These are phyloP conservation scores for Phylloporus sp. DNA, from an alignment of 1,284 basidiomycete genomes.

Conservation along the genomic window DNA sequence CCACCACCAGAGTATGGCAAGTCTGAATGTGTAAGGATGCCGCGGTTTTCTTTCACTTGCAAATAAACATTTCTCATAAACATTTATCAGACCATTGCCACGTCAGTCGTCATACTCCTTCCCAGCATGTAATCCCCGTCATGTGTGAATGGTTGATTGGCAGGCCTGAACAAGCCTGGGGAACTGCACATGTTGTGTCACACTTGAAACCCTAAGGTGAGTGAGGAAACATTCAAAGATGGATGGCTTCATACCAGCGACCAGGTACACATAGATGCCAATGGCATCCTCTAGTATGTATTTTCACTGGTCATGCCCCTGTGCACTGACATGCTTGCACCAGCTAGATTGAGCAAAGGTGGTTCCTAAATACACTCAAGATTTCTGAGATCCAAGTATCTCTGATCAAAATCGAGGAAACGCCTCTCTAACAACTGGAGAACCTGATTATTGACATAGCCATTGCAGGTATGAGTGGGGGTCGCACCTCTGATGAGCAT, in stretches of 20 bases:
- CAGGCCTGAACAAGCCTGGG: conserved; percentile 65
- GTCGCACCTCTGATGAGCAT: conserved; percentile 71
- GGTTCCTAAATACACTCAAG: conserved; percentile 74
- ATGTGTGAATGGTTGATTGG: conserved; percentile 63
- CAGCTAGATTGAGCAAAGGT: conserved; percentile 83
- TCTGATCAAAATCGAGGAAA: conserved; percentile 75
- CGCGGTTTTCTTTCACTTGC: neutral
- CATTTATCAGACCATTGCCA: conserved; percentile 60
- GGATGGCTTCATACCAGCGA: conserved; percentile 82
- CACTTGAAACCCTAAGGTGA: conserved; percentile 69
- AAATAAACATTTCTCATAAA: conserved; percentile 5
- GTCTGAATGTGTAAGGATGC: conserved; percentile 69
- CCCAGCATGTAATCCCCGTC: too few relatives aligned
- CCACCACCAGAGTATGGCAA: conserved; percentile 69
- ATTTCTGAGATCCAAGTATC: conserved; percentile 79
- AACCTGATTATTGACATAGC: conserved; percentile 65
- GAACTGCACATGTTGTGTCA: conserved; percentile 70
- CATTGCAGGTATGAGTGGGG: conserved; percentile 75
- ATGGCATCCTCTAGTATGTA: conserved; percentile 70
- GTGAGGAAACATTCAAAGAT: conserved; percentile 66
- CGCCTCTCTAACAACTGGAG: conserved; percentile 65
- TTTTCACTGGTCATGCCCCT: neutral
- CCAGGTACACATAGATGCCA: conserved; percentile 63
- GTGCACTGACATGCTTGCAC: neutral
- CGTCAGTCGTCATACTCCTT: conserved; percentile 64